A percentile compares a stretch with the other conserved stretches of the same genome.
These are phyloP conservation scores for Exserohilum turcica DNA, from an alignment of 2,329 filamentous ascomycete species.

Conservation along the genomic window DNA sequence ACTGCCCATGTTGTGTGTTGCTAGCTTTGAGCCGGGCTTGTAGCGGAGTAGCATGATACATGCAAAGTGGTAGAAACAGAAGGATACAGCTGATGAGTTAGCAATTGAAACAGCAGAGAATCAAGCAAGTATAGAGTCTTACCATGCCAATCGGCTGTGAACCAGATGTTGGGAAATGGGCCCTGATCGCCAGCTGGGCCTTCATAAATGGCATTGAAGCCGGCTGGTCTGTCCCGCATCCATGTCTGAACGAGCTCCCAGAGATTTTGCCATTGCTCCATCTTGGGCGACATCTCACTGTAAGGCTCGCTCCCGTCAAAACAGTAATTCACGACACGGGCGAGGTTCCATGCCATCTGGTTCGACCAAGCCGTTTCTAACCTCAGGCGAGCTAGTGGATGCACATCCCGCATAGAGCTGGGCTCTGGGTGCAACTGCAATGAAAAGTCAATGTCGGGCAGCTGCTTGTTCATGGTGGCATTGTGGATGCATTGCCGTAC, in stretches of 20 bases:
- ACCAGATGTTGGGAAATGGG: conserved; percentile 34
- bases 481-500: conserved; percentile 43
- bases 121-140: not conserved
- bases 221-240: conserved; percentile 28
- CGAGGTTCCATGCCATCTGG: conserved; percentile 42
- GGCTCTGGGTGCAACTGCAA: conserved; percentile 33
- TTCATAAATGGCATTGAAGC: conserved; percentile 39
- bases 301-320: conserved; percentile 27
- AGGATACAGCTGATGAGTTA: conserved; percentile 26
- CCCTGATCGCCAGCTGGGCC: conserved; percentile 17
- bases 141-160: conserved; percentile 44
- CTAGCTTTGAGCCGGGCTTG: conserved; percentile 37
- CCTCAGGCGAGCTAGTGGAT: conserved; percentile 32
- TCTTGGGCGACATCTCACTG: conserved; percentile 16
- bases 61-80: conserved; percentile 36
- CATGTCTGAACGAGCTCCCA: conserved; percentile 34
- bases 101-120: not conserved
- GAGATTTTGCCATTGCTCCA: conserved; percentile 28
- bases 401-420: conserved; percentile 26
- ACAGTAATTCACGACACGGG: conserved; percentile 38
- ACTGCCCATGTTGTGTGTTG: conserved; percentile 26
- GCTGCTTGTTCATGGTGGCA: conserved; percentile 40
- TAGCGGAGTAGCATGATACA: conserved; percentile 39
- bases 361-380: conserved; percentile 43
- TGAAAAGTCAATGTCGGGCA: conserved; percentile 37